Evolutionary conservation across 2,329 filamentous ascomycete species (phyloP), one percentile per base, ranked within the genome.

Genomic region (Elsinoe batatas): DNA sequence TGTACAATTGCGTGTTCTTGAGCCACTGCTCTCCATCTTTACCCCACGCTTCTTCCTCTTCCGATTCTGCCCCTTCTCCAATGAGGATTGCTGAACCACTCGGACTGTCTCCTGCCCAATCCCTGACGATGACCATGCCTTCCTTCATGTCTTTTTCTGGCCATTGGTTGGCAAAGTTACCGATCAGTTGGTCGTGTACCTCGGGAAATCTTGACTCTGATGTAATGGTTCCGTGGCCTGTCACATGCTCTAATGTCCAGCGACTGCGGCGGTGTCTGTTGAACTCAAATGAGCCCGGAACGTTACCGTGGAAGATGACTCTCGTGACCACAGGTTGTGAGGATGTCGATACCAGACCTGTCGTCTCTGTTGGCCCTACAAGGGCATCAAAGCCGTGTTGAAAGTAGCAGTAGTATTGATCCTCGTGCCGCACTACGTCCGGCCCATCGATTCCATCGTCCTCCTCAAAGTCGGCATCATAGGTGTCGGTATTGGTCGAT

Each of bases 371-470:
- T 0, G 88, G 82, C 0, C 91, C 95, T n/a, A 98, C 80, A 4
- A 97, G 78, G 8, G 96, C 80, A 69, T 98, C 93, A 65, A 98
- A 94, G 1, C 93, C 93, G 59, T 95, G 84, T 61, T 91, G 86
- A 67, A 96, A 98, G 69, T 98, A 98, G 68, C 97, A 97, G 72
- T 93, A 96, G 68, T 97, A 98, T 36, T 75, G 71, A 67, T 94
- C 88, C 3, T 82, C 79, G 1, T 71, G 69, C 53, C 83, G 82
- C 42, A 81, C 79, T 13, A 81, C 67, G 2, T 74, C 78, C 57
- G 79, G 79, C 18, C 79, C 76, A 33, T 76, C 64, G 1, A 61
- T 63, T 30, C 63, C 63, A 58, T 71, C 67, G 32, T 77, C 75
- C 5, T 68, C 66, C 17, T 74, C 74, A 53, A 74, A 74, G 58